A percentile compares a stretch with the other conserved stretches of the same genome.
Evolutionary conservation across 176 grass and related monocot genomes (phyloP).

Genomic region (Oryza rufipogon): DNA sequence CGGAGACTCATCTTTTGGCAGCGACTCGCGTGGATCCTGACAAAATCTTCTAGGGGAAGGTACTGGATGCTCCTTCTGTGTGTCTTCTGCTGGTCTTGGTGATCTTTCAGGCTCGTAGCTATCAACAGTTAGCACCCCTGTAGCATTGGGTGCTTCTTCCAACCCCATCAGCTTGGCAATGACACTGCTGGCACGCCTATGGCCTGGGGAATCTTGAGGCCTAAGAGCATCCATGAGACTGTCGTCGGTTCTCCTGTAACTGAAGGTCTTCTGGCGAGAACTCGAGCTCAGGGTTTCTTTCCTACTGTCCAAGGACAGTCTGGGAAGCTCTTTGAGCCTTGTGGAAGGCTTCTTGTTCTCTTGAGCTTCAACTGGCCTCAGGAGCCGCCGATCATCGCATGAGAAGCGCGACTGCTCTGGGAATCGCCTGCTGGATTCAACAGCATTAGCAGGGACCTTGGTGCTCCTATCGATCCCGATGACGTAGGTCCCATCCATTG

Average conservation of each 20-base stretch:
- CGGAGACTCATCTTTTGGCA: slow-evolving; percentile 44
- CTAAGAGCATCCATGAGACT: slow-evolving; percentile 47
- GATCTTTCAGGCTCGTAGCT: slow-evolving; percentile 47
- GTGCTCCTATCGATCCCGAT: slow-evolving; percentile 72
- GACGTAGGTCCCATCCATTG: slow-evolving; percentile 72
- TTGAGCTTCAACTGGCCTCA: slow-evolving; percentile 42
- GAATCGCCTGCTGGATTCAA: slow-evolving; percentile 51
- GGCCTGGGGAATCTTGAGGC: slow-evolving; percentile 62
- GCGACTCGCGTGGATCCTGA: slow-evolving; percentile 33
- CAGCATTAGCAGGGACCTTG: slow-evolving; percentile 43
- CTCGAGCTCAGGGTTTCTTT: slow-evolving; percentile 68
- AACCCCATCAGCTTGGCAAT: slow-evolving; percentile 97
- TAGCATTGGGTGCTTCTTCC: slow-evolving; percentile 65
- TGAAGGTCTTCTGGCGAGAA: slow-evolving; percentile 51
- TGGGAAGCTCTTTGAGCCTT: slow-evolving; percentile 75
- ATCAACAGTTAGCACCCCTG: slow-evolving; percentile 34
- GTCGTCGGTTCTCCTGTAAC: slow-evolving; percentile 55
- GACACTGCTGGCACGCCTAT: slow-evolving; percentile 61
- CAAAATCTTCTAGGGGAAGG: slow-evolving; percentile 46
- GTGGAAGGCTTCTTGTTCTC: slow-evolving; percentile 64
- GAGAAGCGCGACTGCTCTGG: slow-evolving; percentile 67
- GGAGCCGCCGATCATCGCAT: slow-evolving; percentile 68
- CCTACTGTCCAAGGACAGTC: slow-evolving; percentile 92
- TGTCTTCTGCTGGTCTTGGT: slow-evolving; percentile 26
- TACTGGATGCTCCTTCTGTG: slow-evolving; percentile 36